Percentiles rank a stretch among this genome's conserved stretches.
Evolutionary conservation across 768 basidiomycete genomes (phyloP).

Genomic region (Cubamyces lactineus): DNA sequence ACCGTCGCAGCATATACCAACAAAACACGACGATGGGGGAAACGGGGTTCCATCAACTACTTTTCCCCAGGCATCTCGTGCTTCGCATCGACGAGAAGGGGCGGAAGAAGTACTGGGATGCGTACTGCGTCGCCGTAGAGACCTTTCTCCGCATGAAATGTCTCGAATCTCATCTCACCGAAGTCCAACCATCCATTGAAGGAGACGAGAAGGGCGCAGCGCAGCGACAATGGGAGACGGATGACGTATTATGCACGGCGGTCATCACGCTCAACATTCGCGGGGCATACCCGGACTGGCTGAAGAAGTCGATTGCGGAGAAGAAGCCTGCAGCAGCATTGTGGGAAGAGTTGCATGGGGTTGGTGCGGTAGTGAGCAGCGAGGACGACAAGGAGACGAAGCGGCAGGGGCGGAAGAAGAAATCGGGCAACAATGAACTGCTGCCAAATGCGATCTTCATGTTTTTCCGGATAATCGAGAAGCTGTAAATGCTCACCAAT

Average conservation of each 20-base stretch:
- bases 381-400: background rate
- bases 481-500: no score
- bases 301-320: background rate
- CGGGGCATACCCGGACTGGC: background rate
- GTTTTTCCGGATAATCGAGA: no score
- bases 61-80: slow-evolving; percentile 1
- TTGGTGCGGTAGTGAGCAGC: background rate
- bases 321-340: background rate
- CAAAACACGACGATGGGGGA: background rate
- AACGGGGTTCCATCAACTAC: background rate
- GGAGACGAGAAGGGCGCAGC: background rate
- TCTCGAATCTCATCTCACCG: slow-evolving; percentile 1
- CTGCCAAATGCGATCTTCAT: no score
- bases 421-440: no score
- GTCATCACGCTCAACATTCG: slow-evolving; percentile 4
- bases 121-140: background rate
- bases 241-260: background rate
- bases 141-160: slow-evolving; percentile 1
- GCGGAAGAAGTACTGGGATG: background rate
- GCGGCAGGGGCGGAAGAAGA: background rate
- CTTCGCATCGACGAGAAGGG: background rate
- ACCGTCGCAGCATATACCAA: no score
- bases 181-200: background rate
- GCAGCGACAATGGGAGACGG: background rate
- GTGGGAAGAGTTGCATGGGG: background rate